phyloP scores from a whole-genome alignment of 2,329 filamentous ascomycete genomes.

The Colletotrichum godetiae region DNA sequence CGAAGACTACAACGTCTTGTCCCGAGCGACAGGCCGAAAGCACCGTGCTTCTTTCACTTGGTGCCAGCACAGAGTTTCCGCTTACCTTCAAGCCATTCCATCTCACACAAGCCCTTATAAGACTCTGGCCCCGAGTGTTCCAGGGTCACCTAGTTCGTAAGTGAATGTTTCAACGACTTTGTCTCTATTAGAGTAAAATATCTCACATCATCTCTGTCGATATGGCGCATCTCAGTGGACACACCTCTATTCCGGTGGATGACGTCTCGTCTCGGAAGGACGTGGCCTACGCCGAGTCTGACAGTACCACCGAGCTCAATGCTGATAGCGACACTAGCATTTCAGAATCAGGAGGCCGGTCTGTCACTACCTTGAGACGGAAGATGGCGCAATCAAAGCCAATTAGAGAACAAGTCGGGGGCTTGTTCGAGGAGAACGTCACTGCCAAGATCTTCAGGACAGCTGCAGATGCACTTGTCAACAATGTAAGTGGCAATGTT shows the following conservation, averaged over 20 bases:
- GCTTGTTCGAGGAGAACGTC: slow-evolving; percentile 37
- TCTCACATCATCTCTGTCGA: background rate
- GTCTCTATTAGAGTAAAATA: background rate
- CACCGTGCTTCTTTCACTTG: background rate
- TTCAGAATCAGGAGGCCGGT: background rate
- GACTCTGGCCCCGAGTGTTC: background rate
- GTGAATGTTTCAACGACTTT: background rate
- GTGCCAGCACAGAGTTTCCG: background rate
- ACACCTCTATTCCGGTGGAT: background rate
- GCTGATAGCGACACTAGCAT: slow-evolving; percentile 27
- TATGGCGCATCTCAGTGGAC: background rate
- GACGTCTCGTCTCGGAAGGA: background rate
- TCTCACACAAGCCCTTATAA: slow-evolving; percentile 9
- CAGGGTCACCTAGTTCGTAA: background rate
- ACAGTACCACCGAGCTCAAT: slow-evolving; percentile 22
- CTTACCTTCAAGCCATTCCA: background rate
- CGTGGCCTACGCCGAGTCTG: slow-evolving; percentile 1
- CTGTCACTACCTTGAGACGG: background rate
- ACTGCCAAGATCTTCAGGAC: slow-evolving; percentile 38
- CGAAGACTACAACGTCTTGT: background rate
- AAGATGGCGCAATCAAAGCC: slow-evolving; percentile 2
- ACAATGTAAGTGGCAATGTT: slow-evolving; percentile 26
- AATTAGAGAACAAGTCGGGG: slow-evolving; percentile 16
- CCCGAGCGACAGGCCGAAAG: slow-evolving; percentile 1
- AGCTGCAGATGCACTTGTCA: slow-evolving; percentile 21